Percentiles rank a stretch among this genome's conserved stretches.
Evolutionary conservation across 2,329 filamentous ascomycete genomes (phyloP).

Genomic region (Fusarium tuaranense): DNA sequence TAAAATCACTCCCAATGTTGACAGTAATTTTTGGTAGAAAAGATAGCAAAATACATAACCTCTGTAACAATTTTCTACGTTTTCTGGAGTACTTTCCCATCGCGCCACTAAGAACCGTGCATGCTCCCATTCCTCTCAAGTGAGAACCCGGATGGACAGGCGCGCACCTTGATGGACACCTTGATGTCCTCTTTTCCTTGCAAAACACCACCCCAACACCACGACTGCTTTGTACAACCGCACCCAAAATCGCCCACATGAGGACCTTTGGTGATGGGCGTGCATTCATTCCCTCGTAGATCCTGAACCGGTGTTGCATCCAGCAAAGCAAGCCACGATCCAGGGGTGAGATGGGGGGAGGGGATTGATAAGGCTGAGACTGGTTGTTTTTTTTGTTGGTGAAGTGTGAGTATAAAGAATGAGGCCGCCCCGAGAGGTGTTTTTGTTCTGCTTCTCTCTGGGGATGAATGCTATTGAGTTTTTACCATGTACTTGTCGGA

Average conservation of each 20-base stretch:
- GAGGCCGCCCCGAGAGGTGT: neutral
- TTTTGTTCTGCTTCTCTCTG: neutral
- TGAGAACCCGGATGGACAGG: conserved; percentile 44
- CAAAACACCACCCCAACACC: conserved; percentile 14
- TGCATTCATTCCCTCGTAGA: conserved; percentile 6
- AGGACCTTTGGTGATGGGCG: conserved; percentile 6
- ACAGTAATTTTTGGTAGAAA: neutral
- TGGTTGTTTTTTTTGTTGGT: neutral
- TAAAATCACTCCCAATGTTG: neutral
- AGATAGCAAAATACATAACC: conserved; percentile 15
- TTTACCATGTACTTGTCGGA: neutral
- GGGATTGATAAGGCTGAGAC: conserved; percentile 21
- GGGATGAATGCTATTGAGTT: neutral
- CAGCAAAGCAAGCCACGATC: conserved; percentile 9
- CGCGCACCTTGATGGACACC: conserved; percentile 44
- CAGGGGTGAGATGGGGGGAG: neutral
- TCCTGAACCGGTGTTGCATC: conserved; percentile 22
- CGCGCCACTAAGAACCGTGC: conserved; percentile 7
- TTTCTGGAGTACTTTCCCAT: conserved; percentile 10
- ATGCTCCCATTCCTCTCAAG: conserved; percentile 3
- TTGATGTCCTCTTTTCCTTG: conserved; percentile 36
- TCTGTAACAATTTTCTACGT: accelerated
- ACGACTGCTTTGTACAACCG: conserved; percentile 13
- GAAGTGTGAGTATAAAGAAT: conserved; percentile 34
- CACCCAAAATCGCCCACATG: conserved; percentile 13